Base-by-base conservation (phyloP, 345 rosid genomes). In the Eucalyptus pumila region DNA sequence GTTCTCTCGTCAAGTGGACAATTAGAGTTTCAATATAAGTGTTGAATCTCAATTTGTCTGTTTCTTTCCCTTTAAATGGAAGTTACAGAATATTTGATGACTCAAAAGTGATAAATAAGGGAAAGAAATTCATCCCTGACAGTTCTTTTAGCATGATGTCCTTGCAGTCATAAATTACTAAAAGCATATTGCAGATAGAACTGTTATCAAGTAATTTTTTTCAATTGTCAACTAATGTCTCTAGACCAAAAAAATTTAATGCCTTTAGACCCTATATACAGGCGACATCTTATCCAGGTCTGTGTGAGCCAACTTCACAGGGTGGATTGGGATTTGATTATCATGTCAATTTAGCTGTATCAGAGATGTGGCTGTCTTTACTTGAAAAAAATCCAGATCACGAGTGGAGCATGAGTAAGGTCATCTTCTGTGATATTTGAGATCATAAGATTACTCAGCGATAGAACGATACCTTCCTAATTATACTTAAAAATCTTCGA, bases 321-420 rank as follows among this genome's bases (percentile, higher is more conserved):
- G 99, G 99, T 85, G 99, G 99, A 87, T 91, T 97, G 90, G 99
- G 99, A 89, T 97, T 97, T 91, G 98, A 97, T 92, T 97, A 95
- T 91, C 94, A 94, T 89, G 97, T 96, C 90, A 97, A 97, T 91
- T 92, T 95, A 86, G 96, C 99, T 91, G 97, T 94, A 51, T 86
- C 99, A 87, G 99, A 96, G 91, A 96, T 97, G 99, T 97, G 99
- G 99, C 91, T 87, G 87, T 95, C 99, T 91, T 94, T 94, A 90
- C 94, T 96, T 89, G 95, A 96, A 90, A 90, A 91, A 88, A 88
- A 93, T 89, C 96, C 98, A 12, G 98, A 94, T 87, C 92, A 89
- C 47, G 97, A 96, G 69, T 96, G 99, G 99, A 97, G 94, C 94
- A 97, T 96, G 99, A 96, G 91, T 94, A 96, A 97, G 99, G 99